phyloP scores from a whole-genome alignment of 2,329 filamentous ascomycete species.

The Hypomyces rosellus region DNA sequence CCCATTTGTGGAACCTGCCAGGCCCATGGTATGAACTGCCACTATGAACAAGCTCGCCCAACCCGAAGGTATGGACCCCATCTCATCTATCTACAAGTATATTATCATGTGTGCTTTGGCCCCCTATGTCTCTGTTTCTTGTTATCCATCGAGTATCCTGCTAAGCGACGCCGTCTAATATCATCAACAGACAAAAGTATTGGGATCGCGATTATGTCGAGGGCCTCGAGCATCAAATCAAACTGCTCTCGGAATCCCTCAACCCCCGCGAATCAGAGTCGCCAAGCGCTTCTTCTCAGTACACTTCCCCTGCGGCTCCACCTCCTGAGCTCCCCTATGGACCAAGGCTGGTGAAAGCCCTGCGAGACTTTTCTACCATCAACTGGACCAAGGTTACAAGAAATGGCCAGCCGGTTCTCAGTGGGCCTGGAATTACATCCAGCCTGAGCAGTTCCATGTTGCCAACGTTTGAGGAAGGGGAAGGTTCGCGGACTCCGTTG shows the following conservation, averaged over 20 bases:
- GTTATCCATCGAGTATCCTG: not conserved
- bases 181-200: conserved; percentile 7
- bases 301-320: not conserved
- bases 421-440: conserved; percentile 4
- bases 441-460: conserved; percentile 1
- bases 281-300: not conserved
- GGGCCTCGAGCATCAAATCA: conserved; percentile 5
- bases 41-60: conserved; percentile 6
- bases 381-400: conserved; percentile 1
- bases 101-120: not conserved
- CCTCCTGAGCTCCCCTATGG: conserved; percentile 1
- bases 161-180: not conserved
- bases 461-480: conserved; percentile 9
- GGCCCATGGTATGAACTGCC: conserved; percentile 4
- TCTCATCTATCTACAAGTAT: not conserved
- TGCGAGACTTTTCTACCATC: conserved; percentile 5
- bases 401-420: conserved; percentile 3
- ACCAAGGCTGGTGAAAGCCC: conserved; percentile 1
- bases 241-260: conserved; percentile 5
- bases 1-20: conserved; percentile 7
- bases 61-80: not conserved
- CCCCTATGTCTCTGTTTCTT: not conserved
- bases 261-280: not conserved
- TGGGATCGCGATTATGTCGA: conserved; percentile 11
- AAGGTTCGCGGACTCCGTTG: not conserved